A percentile compares a stretch with the other conserved stretches of the same genome.
Evolutionary conservation across 371 early-diverging fungal genomes (phyloP).

Genomic region (Mortierella sp.): DNA sequence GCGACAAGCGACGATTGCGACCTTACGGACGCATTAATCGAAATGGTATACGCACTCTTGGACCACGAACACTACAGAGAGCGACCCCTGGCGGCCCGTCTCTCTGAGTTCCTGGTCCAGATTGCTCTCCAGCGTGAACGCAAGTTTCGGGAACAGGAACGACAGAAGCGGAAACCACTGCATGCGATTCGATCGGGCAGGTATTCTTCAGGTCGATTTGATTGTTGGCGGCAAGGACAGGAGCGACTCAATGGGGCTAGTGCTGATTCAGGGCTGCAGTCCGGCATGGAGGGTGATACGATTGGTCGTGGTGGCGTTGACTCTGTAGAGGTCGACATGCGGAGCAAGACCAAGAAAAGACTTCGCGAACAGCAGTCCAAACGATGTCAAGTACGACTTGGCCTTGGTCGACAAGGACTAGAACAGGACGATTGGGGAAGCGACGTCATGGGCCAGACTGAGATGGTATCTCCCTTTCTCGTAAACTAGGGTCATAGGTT

Average conservation of each 20-base stretch:
- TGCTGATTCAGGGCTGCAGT: background rate
- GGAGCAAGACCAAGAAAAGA: background rate
- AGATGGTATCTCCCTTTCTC: background rate
- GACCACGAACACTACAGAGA: background rate
- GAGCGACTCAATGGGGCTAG: background rate
- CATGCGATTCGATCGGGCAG: background rate
- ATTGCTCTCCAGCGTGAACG: background rate
- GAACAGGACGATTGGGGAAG: background rate
- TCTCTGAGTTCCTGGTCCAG: background rate
- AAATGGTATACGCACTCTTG: conserved; percentile 4
- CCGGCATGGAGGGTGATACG: background rate
- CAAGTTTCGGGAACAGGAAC: background rate
- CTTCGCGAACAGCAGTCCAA: background rate
- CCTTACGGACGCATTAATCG: background rate
- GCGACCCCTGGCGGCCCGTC: background rate
- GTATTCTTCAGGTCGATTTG: background rate
- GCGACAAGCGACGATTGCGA: background rate
- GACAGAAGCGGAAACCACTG: background rate
- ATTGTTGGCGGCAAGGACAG: background rate
- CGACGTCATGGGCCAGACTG: background rate
- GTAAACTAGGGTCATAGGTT: background rate
- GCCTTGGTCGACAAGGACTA: background rate
- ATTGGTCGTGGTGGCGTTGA: background rate
- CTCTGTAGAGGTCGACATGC: background rate
- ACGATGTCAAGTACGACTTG: background rate